Base-by-base conservation (phyloP, 2,329 filamentous ascomycete genomes). In the Phialophora tarda region DNA sequence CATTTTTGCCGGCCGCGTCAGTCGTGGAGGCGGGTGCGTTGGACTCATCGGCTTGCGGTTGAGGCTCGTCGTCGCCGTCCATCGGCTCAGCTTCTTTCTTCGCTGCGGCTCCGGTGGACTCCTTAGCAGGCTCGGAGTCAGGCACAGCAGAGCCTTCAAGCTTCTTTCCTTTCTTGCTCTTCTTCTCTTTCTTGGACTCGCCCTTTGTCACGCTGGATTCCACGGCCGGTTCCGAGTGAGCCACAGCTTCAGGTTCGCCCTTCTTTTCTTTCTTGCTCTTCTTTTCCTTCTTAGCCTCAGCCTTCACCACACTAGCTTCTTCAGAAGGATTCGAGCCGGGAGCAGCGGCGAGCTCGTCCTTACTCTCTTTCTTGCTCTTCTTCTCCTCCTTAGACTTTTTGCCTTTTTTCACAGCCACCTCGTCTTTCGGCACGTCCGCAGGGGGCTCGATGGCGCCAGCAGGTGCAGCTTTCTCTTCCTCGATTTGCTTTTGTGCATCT, bases 331-430 rank as follows among this genome's bases (percentile, higher is more conserved):
- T 30, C 24, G 69, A 68, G 62, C 56, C 41, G 34, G 58, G 41
- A n/a, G 67, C 62, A 54, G 66, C 48, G 48, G 54, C 61, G 28
- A 68, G 69, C 51, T 70, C 69, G 21, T 66, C 69, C 63, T 69
- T 72, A 64, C 76, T 75, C 34, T 69, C 72, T 67, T 76, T 75
- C 34, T 75, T 72, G 24, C 77, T 73, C 57, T 66, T 66, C 54
- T 69, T 69, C 17, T 65, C 65, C 53, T 77, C 76, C 71, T 78
- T 78, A 7, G 71, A 64, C 65, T 78, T 77, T 69, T 78, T 69
- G 61, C 72, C 72, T 32, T 73, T 58, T 48, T 73, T 68, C 21
- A 65, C 57, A n/a, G 68, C 71, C 62, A 56, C 51, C 47, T 75
- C 73, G 17, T 71, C 69, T n/a, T 72, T 71, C 11, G 73, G 66